Conservation (phyloP, 768 basidiomycete genomes). For the Lyophyllum atratum region DNA sequence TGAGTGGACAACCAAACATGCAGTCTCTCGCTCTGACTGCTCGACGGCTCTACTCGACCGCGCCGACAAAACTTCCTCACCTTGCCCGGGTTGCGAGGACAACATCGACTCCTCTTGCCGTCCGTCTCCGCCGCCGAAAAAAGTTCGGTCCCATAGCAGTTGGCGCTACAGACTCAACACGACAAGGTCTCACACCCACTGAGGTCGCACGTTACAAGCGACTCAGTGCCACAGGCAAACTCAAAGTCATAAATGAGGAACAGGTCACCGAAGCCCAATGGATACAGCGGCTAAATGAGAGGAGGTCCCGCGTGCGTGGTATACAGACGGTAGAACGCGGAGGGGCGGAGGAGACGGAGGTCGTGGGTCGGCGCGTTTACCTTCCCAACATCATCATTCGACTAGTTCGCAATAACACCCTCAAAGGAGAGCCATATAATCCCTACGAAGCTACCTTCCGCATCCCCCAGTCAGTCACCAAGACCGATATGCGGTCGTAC, state of each 20-base stretch:
- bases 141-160: slow-evolving; percentile 36
- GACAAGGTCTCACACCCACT: slow-evolving; percentile 63
- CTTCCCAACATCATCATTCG: slow-evolving; percentile 86
- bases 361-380: slow-evolving; percentile 83
- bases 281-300: slow-evolving; percentile 55
- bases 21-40: slow-evolving; percentile 34
- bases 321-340: slow-evolving; percentile 41
- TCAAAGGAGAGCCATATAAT: slow-evolving; percentile 79
- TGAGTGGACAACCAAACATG: slow-evolving; percentile 26
- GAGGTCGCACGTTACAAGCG: slow-evolving; percentile 66
- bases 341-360: slow-evolving; percentile 43
- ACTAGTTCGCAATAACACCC: slow-evolving; percentile 83
- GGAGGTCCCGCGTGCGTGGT: slow-evolving; percentile 71
- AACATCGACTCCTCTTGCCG: slow-evolving; percentile 72
- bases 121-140: slow-evolving; percentile 67
- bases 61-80: slow-evolving; percentile 33
- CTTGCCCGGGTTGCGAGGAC: slow-evolving; percentile 58
- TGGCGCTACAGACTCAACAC: slow-evolving; percentile 47
- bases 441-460: slow-evolving; percentile 96
- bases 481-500: slow-evolving; percentile 89
- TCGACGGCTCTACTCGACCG: slow-evolving; percentile 40
- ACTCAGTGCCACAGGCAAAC: slow-evolving; percentile 51
- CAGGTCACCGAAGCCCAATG: slow-evolving; percentile 57
- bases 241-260: slow-evolving; percentile 37
- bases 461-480: slow-evolving; percentile 85